Conservation (phyloP, 2,329 filamentous ascomycete species). For the Alternaria viburni region DNA sequence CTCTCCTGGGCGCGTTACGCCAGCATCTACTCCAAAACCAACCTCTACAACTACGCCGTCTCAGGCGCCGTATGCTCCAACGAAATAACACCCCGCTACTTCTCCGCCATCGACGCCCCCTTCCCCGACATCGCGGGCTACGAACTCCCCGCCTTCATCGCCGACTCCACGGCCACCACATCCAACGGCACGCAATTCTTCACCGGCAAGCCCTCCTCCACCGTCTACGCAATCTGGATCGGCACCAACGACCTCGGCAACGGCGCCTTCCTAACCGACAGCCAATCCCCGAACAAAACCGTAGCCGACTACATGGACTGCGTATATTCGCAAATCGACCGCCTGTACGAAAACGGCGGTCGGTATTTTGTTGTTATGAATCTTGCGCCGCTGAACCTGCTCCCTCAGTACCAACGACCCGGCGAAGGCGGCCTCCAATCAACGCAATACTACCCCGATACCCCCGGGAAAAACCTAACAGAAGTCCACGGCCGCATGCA, state of each 20-base stretch:
- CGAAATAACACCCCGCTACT: slow-evolving; percentile 64
- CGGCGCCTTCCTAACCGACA: slow-evolving; percentile 69
- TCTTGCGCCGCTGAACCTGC: slow-evolving; percentile 68
- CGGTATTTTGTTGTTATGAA: slow-evolving; percentile 77
- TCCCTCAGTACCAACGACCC: slow-evolving; percentile 68
- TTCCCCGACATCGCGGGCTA: slow-evolving; percentile 64
- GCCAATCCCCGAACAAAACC: slow-evolving; percentile 64
- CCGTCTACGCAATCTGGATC: slow-evolving; percentile 79
- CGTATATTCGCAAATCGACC: slow-evolving; percentile 67
- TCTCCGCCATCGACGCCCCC: slow-evolving; percentile 57
- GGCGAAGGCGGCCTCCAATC: slow-evolving; percentile 52
- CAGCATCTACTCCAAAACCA: slow-evolving; percentile 63
- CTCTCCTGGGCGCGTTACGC: slow-evolving; percentile 73
- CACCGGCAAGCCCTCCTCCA: slow-evolving; percentile 60
- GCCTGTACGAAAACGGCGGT: slow-evolving; percentile 69
- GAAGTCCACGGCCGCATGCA: slow-evolving; percentile 59
- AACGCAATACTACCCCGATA: slow-evolving; percentile 57
- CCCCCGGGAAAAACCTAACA: slow-evolving; percentile 56
- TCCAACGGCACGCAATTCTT: slow-evolving; percentile 53
- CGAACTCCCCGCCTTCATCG: slow-evolving; percentile 56
- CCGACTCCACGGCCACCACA: slow-evolving; percentile 47
- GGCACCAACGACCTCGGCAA: slow-evolving; percentile 80
- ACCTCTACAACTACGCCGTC: slow-evolving; percentile 72
- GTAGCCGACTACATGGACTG: slow-evolving; percentile 72
- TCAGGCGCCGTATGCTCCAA: slow-evolving; percentile 76